Percentiles rank a stretch among this genome's conserved stretches.
Evolutionary conservation across 140 eudicot genomes (phyloP).

Genomic region (Stevia rebaudiana): DNA sequence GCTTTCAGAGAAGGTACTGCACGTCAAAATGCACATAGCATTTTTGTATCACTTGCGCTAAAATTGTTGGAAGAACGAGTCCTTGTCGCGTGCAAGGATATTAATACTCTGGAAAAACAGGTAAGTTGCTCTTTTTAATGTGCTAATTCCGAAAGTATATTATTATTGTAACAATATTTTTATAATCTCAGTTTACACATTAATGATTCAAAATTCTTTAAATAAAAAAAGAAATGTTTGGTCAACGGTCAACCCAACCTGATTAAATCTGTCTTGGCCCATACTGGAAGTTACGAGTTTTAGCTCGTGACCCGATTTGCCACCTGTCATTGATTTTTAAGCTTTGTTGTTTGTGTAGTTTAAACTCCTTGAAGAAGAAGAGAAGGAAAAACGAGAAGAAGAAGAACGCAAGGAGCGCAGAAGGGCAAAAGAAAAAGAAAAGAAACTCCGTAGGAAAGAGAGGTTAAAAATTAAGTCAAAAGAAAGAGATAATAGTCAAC

Average conservation of each 20-base stretch:
- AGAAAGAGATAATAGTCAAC: constrained; percentile 48
- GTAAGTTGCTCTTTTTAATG: constrained; percentile 33
- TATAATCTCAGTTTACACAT: background rate
- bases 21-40: constrained; percentile 96
- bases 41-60: constrained; percentile 81
- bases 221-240: background rate
- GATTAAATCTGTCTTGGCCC: background rate
- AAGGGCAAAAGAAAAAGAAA: constrained; percentile 79
- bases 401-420: constrained; percentile 87
- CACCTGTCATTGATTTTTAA: background rate
- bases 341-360: constrained; percentile 34
- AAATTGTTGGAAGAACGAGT: constrained; percentile 85
- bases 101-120: constrained; percentile 82
- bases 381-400: constrained; percentile 90
- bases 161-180: background rate
- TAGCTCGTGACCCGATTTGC: background rate
- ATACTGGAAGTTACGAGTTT: background rate
- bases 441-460: constrained; percentile 86
- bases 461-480: constrained; percentile 71
- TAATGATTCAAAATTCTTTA: background rate
- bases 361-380: constrained; percentile 97
- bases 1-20: constrained; percentile 98
- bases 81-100: constrained; percentile 89
- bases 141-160: background rate
- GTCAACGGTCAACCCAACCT: background rate